Conservation (phyloP, 2,329 filamentous ascomycete genomes). For the Trichoderma aggressivum region DNA sequence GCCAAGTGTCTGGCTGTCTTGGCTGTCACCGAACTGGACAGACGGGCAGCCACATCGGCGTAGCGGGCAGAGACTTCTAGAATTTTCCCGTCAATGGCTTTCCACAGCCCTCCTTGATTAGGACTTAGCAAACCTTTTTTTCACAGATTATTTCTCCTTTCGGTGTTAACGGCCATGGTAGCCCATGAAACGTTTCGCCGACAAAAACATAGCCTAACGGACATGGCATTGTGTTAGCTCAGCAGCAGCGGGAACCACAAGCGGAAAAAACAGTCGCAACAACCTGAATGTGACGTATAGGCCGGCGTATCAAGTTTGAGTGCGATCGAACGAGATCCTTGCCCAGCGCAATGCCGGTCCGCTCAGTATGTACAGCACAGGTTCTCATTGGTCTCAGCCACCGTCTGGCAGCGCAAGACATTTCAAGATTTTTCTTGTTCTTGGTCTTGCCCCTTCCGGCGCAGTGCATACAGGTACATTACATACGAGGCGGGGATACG, state of each 20-base stretch:
- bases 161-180: background rate
- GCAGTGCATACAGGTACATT: background rate
- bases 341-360: background rate
- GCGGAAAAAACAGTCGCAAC: background rate
- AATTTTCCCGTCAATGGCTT: background rate
- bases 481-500: background rate
- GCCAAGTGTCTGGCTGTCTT: background rate
- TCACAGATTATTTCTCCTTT: background rate
- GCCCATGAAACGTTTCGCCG: background rate
- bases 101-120: background rate
- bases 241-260: background rate
- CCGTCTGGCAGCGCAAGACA: background rate
- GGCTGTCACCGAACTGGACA: background rate
- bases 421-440: background rate
- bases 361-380: background rate
- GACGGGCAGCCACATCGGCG: background rate
- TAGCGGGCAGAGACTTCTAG: constrained; percentile 1
- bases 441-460: background rate
- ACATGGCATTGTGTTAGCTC: background rate
- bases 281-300: constrained; percentile 4
- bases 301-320: background rate
- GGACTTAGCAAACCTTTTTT: background rate
- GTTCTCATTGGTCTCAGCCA: constrained; percentile 14
- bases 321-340: constrained; percentile 3
- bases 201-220: background rate